Conservation (phyloP, 1,139 yeast species). For the Nadsonia starkeyi-henricii region DNA sequence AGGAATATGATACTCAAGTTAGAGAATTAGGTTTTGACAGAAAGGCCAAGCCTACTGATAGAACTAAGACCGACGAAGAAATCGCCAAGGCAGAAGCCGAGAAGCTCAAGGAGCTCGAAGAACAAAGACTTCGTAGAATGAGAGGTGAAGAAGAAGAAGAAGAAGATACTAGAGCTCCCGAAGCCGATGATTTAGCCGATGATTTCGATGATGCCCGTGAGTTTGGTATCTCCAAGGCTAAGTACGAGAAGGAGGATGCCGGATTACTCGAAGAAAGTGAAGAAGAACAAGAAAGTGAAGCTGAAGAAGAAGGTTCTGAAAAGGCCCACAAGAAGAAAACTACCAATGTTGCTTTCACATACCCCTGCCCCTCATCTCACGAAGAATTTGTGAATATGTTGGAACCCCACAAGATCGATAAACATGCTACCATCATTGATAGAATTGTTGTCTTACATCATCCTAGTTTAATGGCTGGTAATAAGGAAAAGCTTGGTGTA, state of each 20-base stretch:
- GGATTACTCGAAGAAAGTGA: conserved; percentile 6
- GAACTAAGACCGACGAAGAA: conserved; percentile 90
- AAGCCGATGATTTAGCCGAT: conserved; percentile 39
- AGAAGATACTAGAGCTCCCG: conserved; percentile 16
- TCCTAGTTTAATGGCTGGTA: conserved; percentile 69
- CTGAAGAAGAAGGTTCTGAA: conserved; percentile 7
- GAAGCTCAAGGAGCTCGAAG: conserved; percentile 54
- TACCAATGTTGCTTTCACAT: conserved; percentile 3
- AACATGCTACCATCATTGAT: conserved; percentile 14
- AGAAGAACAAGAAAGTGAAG: conserved; percentile 23
- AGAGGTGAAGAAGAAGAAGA: conserved; percentile 51
- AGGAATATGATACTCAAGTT: conserved; percentile 61
- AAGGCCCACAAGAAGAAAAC: background rate
- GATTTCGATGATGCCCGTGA: conserved; percentile 15
- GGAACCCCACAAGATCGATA: background rate
- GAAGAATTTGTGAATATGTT: conserved; percentile 2
- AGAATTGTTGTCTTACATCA: conserved; percentile 27
- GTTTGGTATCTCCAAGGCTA: conserved; percentile 13
- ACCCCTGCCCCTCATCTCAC: conserved; percentile 3
- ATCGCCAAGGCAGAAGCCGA: conserved; percentile 59
- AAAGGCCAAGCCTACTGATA: conserved; percentile 89
- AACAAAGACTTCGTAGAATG: conserved; percentile 74
- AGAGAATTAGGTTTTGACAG: conserved; percentile 71
- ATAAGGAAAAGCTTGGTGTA: conserved; percentile 56
- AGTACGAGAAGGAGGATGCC: conserved; percentile 6